Evolutionary conservation across 495 filamentous ascomycete genomes (phyloP).

Genomic region (Aspergillus mulundensis): DNA sequence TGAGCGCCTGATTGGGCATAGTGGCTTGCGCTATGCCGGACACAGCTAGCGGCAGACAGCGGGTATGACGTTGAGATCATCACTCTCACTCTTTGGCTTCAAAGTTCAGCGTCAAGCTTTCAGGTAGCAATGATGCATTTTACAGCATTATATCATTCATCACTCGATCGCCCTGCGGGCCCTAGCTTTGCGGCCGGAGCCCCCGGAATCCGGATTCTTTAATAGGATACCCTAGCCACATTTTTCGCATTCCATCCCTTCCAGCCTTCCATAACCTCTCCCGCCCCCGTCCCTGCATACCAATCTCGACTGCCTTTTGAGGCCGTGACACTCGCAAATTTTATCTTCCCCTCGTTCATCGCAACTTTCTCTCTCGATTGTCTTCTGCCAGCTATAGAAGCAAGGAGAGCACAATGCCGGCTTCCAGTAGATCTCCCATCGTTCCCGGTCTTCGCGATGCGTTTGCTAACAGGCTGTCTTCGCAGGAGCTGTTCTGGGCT

Average conservation of each 20-base stretch:
- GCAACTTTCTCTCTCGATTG: background rate
- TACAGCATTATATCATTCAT: slow-evolving; percentile 30
- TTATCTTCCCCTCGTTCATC: background rate
- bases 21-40: slow-evolving; percentile 8
- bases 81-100: slow-evolving; percentile 5
- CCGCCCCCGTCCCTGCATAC: background rate
- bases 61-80: slow-evolving; percentile 36
- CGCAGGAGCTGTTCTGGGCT: slow-evolving; percentile 46
- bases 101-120: background rate
- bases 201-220: slow-evolving; percentile 24
- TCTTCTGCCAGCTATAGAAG: background rate
- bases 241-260: slow-evolving; percentile 8
- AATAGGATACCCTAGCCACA: slow-evolving; percentile 14
- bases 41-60: slow-evolving; percentile 22
- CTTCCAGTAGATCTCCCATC: slow-evolving; percentile 30
- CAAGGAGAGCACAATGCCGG: slow-evolving; percentile 22
- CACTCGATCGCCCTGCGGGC: slow-evolving; percentile 7
- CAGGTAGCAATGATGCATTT: slow-evolving; percentile 18
- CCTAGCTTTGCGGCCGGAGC: slow-evolving; percentile 14
- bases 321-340: slow-evolving; percentile 1
- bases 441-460: background rate
- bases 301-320: slow-evolving; percentile 6
- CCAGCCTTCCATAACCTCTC: background rate
- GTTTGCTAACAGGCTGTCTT: slow-evolving; percentile 1
- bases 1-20: slow-evolving; percentile 23